phyloP scores from a whole-genome alignment of 345 rosid genomes.

The Eucalyptus regnans region DNA sequence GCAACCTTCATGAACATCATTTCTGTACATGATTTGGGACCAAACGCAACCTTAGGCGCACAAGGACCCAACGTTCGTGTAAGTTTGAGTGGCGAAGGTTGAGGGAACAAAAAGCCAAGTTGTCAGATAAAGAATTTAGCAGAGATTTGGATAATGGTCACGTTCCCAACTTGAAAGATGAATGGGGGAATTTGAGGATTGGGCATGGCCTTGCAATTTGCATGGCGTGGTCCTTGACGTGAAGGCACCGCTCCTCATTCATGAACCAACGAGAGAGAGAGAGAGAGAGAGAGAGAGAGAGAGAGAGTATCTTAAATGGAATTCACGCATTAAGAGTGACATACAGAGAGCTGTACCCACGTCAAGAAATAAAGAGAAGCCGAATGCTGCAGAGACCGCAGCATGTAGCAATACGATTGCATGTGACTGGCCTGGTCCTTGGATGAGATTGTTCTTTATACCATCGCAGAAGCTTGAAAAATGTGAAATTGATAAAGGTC shows the following conservation, averaged over 20 bases:
- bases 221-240: neutral
- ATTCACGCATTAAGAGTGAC: neutral
- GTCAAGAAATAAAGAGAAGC: neutral
- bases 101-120: neutral
- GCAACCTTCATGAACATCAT: neutral
- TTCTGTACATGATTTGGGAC: neutral
- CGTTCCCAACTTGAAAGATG: neutral
- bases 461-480: neutral
- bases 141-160: neutral
- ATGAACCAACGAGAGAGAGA: neutral
- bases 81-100: neutral
- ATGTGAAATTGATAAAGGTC: neutral
- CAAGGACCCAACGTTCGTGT: neutral
- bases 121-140: neutral
- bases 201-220: neutral
- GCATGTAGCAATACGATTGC: neutral
- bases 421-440: neutral
- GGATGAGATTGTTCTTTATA: neutral
- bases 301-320: neutral
- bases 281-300: neutral
- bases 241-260: constrained; percentile 3
- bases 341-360: neutral
- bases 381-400: neutral
- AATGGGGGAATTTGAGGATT: neutral
- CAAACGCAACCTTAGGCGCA: neutral